Evolutionary conservation across 2,329 filamentous ascomycete genomes (phyloP).

Genomic region (Aureobasidium sp.): DNA sequence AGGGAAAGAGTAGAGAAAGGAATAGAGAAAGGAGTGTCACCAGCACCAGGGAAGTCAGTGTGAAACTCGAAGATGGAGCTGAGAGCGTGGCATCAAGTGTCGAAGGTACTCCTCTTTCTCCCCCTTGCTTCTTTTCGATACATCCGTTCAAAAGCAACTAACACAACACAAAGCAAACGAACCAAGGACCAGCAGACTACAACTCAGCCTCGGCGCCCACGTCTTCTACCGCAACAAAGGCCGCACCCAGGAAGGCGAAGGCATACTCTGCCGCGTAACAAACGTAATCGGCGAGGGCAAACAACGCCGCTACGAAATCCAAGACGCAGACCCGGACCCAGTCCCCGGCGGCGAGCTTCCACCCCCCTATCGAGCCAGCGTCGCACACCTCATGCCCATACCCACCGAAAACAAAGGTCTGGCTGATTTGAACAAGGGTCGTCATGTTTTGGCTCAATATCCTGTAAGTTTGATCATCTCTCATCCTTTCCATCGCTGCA

Average conservation of each 20-base stretch:
- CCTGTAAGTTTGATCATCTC: slow-evolving; percentile 20
- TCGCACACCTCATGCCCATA: slow-evolving; percentile 40
- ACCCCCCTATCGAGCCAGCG: slow-evolving; percentile 36
- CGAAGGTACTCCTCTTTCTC: slow-evolving; percentile 24
- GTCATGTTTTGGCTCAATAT: slow-evolving; percentile 41
- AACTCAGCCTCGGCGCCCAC: slow-evolving; percentile 34
- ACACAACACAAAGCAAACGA: too few relatives aligned
- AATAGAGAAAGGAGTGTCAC: slow-evolving; percentile 35
- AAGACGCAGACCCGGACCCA: slow-evolving; percentile 39
- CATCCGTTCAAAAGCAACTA: too few relatives aligned
- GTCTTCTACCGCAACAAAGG: slow-evolving; percentile 42
- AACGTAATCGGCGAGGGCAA: slow-evolving; percentile 45
- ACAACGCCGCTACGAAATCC: slow-evolving; percentile 45
- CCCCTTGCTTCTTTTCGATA: too few relatives aligned
- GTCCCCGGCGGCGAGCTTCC: slow-evolving; percentile 23
- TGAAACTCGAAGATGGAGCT: slow-evolving; percentile 41
- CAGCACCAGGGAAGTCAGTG: slow-evolving; percentile 38
- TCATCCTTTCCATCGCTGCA: background rate
- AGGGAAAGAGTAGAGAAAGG: slow-evolving; percentile 24
- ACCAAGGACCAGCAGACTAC: slow-evolving; percentile 21
- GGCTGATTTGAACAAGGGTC: slow-evolving; percentile 32
- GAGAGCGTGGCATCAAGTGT: slow-evolving; percentile 34
- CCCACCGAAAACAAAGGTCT: slow-evolving; percentile 32
- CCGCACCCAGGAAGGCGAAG: slow-evolving; percentile 37
- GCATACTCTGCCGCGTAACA: slow-evolving; percentile 43